These are phyloP conservation scores for Trichosporon inkin DNA, from an alignment of 1,284 basidiomycete species.

Conservation along the genomic window DNA sequence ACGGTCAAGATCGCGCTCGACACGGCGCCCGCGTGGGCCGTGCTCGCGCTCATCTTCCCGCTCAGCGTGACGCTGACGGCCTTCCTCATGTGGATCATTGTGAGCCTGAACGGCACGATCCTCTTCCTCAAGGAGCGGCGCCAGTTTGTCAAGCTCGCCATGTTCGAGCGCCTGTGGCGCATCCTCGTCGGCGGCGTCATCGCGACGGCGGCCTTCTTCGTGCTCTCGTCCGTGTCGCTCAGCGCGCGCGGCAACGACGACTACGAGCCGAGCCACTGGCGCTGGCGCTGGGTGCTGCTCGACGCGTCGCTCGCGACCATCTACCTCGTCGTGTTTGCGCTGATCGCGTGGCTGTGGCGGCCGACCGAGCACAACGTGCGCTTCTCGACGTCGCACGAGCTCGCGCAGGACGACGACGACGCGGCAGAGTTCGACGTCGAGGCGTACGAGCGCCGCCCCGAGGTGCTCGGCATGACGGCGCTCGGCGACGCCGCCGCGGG, in stretches of 20 bases:
- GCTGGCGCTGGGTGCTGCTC: slow-evolving; percentile 87
- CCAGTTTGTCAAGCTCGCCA: slow-evolving; percentile 77
- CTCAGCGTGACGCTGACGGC: slow-evolving; percentile 87
- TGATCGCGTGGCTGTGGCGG: slow-evolving; percentile 88
- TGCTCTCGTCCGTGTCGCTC: slow-evolving; percentile 85
- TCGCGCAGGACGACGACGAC: slow-evolving; percentile 73
- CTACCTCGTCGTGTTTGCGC: slow-evolving; percentile 72
- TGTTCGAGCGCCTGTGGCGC: slow-evolving; percentile 80
- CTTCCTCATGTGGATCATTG: slow-evolving; percentile 93
- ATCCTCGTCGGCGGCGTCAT: slow-evolving; percentile 82
- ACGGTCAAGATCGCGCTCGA: slow-evolving; percentile 89
- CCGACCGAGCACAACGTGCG: slow-evolving; percentile 89
- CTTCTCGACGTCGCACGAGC: slow-evolving; percentile 57
- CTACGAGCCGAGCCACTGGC: slow-evolving; percentile 92
- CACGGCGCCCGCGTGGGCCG: slow-evolving; percentile 70
- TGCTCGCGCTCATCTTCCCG: slow-evolving; percentile 84
- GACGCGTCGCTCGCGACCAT: slow-evolving; percentile 91
- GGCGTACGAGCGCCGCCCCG: slow-evolving; percentile 54
- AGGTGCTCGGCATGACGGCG: slow-evolving; percentile 11
- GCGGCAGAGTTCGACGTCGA: slow-evolving; percentile 89
- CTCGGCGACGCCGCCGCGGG: slow-evolving; percentile 35
- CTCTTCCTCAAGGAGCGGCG: slow-evolving; percentile 74
- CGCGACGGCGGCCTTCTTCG: slow-evolving; percentile 82
- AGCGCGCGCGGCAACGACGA: slow-evolving; percentile 86
- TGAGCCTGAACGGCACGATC: slow-evolving; percentile 84